These are phyloP conservation scores for Malus sylvestris DNA, from an alignment of 306 rosid species.

Conservation along the genomic window DNA sequence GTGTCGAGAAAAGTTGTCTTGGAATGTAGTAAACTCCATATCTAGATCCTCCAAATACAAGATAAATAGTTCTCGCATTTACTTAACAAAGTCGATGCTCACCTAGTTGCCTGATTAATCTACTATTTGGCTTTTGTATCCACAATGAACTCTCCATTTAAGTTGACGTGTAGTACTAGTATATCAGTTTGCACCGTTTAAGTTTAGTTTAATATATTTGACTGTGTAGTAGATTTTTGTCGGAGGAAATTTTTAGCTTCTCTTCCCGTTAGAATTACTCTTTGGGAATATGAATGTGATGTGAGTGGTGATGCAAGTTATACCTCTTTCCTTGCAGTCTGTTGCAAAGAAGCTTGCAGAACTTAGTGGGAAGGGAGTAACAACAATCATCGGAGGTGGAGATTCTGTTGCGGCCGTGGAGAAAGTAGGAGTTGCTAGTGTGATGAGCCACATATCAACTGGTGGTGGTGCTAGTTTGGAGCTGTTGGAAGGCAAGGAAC, in stretches of 20 bases:
- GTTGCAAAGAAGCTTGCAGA: constrained; percentile 93
- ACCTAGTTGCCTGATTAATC: too few species aligned
- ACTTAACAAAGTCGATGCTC: too few species aligned
- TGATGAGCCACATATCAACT: constrained; percentile 99
- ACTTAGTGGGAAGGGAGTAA: constrained; percentile 90
- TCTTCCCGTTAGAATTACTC: not conserved
- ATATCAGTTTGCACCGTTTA: not conserved
- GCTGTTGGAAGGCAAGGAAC: constrained; percentile 95
- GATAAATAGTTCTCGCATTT: not conserved
- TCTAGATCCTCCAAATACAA: not conserved
- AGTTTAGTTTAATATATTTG: not conserved
- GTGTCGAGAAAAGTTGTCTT: not conserved
- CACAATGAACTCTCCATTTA: too few species aligned
- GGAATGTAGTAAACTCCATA: not conserved
- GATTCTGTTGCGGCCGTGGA: constrained; percentile 98
- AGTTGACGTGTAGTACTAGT: not conserved
- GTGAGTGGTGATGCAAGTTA: constrained; percentile 1
- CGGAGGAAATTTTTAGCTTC: not conserved
- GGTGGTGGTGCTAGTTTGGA: constrained; percentile 99
- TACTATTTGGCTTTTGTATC: too few species aligned
- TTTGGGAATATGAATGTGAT: not conserved
- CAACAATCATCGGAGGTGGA: constrained; percentile 99
- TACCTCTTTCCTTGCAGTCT: constrained; percentile 43
- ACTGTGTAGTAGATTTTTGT: not conserved
- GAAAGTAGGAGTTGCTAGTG: constrained; percentile 90